Conservation (phyloP, 345 rosid genomes). For the Gossypium thurberi region DNA sequence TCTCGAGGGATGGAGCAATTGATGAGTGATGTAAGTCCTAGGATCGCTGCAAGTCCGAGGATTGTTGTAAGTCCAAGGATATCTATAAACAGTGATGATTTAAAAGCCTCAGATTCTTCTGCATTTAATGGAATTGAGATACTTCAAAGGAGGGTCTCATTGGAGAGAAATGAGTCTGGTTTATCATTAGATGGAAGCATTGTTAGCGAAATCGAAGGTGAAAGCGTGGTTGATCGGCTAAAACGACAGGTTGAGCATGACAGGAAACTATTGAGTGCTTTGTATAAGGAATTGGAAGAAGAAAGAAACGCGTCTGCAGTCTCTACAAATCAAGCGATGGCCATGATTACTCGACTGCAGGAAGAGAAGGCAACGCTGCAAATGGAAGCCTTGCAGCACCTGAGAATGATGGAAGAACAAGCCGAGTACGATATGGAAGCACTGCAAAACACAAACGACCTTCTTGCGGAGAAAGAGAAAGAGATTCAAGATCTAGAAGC, state of each 20-base stretch:
- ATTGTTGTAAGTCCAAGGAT: slow-evolving; percentile 31
- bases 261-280: slow-evolving; percentile 41
- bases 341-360: slow-evolving; percentile 93
- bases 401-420: slow-evolving; percentile 82
- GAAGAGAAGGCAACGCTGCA: slow-evolving; percentile 88
- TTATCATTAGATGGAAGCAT: slow-evolving; percentile 70
- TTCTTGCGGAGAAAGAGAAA: slow-evolving; percentile 73
- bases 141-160: slow-evolving; percentile 58
- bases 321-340: slow-evolving; percentile 94
- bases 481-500: slow-evolving; percentile 81
- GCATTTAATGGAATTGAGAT: slow-evolving; percentile 43
- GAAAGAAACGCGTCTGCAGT: slow-evolving; percentile 86
- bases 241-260: slow-evolving; percentile 85
- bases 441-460: slow-evolving; percentile 68
- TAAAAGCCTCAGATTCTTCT: slow-evolving; percentile 36
- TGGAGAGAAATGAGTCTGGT: slow-evolving; percentile 84
- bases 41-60: slow-evolving; percentile 29
- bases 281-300: slow-evolving; percentile 85
- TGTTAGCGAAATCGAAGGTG: slow-evolving; percentile 89
- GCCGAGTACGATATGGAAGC: slow-evolving; percentile 91
- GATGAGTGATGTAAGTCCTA: slow-evolving; percentile 54
- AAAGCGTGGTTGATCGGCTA: slow-evolving; percentile 60
- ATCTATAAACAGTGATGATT: slow-evolving; percentile 41
- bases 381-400: slow-evolving; percentile 86
- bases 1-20: slow-evolving; percentile 60